Evolutionary conservation across 176 grass and related monocot genomes (phyloP).

Genomic region (Tuctoria greenei): DNA sequence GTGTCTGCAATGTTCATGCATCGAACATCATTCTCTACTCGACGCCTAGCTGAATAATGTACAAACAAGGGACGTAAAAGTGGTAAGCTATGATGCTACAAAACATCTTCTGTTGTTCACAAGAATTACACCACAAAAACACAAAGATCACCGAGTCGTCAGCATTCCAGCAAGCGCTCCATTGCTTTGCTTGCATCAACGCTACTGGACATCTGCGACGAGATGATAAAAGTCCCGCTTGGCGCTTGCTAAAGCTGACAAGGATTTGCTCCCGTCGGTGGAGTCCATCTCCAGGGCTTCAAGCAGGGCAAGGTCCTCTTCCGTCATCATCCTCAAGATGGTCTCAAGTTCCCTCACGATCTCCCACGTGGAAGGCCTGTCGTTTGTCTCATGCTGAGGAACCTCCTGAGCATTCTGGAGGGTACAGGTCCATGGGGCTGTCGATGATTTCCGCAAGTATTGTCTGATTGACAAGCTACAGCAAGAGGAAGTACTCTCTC

Average conservation of each 20-base stretch:
- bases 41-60: not conserved
- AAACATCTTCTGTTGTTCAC: conserved; percentile 18
- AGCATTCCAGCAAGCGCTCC: conserved; percentile 32
- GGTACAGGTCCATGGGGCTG: conserved; percentile 58
- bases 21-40: not conserved
- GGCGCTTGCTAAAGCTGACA: conserved; percentile 30
- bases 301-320: conserved; percentile 39
- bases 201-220: conserved; percentile 36
- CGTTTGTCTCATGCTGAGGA: conserved; percentile 64
- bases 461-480: conserved; percentile 63
- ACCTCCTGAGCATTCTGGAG: conserved; percentile 64
- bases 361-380: conserved; percentile 77
- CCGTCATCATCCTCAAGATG: conserved; percentile 59
- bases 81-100: no score
- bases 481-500: conserved; percentile 8
- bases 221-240: conserved; percentile 10
- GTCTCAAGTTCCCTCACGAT: conserved; percentile 75
- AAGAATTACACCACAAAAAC: not conserved
- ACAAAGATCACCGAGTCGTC: conserved; percentile 34
- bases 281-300: conserved; percentile 44
- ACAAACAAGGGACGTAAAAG: no score
- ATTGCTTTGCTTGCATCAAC: conserved; percentile 33
- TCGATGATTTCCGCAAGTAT: conserved; percentile 57
- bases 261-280: conserved; percentile 7
- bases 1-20: not conserved